Base-by-base conservation (phyloP, 2,329 filamentous ascomycete species). In the Rachicladosporium sp. region DNA sequence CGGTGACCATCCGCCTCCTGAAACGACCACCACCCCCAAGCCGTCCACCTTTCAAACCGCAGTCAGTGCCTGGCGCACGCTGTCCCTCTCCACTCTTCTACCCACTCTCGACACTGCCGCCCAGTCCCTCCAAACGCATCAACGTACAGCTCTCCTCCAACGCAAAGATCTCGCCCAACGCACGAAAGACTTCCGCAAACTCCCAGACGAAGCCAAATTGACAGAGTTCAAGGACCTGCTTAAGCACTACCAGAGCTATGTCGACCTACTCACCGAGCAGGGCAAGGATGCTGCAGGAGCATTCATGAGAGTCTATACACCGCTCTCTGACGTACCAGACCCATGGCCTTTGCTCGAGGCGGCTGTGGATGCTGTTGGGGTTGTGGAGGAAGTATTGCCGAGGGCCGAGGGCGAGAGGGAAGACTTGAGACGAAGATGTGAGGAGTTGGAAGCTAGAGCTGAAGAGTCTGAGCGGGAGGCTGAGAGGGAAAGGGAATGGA, bases 91-190 rank as follows among this genome's bases (percentile, higher is more conserved):
- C 35, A 78, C 74, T 15, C 76, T 96, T 48, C 77, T 94, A 45
- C 81, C 86, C 27, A 83, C 75, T 49, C 79, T 98, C 46, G 91
- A 98, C 63, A 82, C 80, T 43, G 89, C 87, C 3, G 91, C 91
- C n/a, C 89, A 88, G 8, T 91, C 96, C 54, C 86, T 98, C 46
- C 86, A 96, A 38, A 70, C 82, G 36, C 87, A 93, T 58, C 93
- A 98, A 58, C 77, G 88, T 52, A 91, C 96, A 61, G 85, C 89
- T n/a, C 82, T 94, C 4, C 80, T 95, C 1, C 89, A 98, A 60
- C 76, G 91, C 38, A 98, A 98, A 59, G 93, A 98, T 45, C 70
- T 98, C 12, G 91, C 93, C n/a, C 88, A 95, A 58, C 96, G 95
- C 70, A 98, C 91, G 1, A 98, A 98, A 56, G 89, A 96, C 54